Evolutionary conservation across 306 rosid species (phyloP), one percentile per base, ranked within the genome.

Genomic region (Leucaena leucocephala): DNA sequence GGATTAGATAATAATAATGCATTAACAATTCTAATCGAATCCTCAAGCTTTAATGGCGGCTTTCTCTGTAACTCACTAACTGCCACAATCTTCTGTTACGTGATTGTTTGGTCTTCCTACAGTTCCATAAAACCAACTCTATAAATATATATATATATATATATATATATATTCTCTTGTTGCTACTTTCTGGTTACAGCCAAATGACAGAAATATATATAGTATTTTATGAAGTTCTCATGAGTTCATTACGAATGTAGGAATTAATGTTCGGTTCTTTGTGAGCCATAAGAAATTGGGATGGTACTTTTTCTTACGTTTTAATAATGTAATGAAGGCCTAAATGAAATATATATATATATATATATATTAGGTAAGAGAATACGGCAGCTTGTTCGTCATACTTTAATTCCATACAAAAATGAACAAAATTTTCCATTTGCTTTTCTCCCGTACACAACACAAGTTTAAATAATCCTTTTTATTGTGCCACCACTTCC

Each of bases 361-460:
- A 27, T 27, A 27, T 27, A 27, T 27, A 27, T 27, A 27, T 40
- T 12, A 82, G 76, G 84, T 76, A 80, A 76, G 77, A 74, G 21
- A 36, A 52, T 82, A 34, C 80, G 80, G 83, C 86, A 80, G 59
- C 68, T 27, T 33, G 54, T 67, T 77, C 80, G 86, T 86, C 89
- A 86, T 77, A 16, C 34, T 77, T 83, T 85, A 83, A 14, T 62
- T 86, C 50, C 35, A 67, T 14, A 40, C 27, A 68, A 59, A 73
- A 59, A 82, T 76, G 74, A 79, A 76, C 61, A 34, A 72, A 76
- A 61, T 46, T 82, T 80, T 39, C 52, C 75, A 35, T 52, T 67
- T 72, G 22, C 50, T 10, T 66, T 27, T 27, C 27, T 27, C 27
- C 0, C 27, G 27, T 27, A 27, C 2, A 19, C 64, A 21, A 10